A percentile compares a stretch with the other conserved stretches of the same genome.
Evolutionary conservation across 2,329 filamentous ascomycete species (phyloP).

Genomic region (Aspergillus costaricaensis): DNA sequence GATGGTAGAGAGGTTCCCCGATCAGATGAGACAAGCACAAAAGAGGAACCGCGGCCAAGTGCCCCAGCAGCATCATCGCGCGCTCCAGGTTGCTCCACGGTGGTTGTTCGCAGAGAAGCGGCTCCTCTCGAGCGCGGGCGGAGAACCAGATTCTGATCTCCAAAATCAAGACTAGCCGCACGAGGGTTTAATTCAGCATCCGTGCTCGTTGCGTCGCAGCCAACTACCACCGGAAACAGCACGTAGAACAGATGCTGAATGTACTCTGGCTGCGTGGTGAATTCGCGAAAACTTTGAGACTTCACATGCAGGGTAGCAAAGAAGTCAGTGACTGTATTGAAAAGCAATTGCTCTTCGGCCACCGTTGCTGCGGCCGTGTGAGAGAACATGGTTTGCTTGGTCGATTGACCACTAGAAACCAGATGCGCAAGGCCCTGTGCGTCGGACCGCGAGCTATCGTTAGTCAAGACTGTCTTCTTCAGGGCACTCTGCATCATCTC

Average conservation of each 20-base stretch:
- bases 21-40: conserved; percentile 79
- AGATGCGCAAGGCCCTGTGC: conserved; percentile 2
- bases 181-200: conserved; percentile 85
- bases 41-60: conserved; percentile 81
- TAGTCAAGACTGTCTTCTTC: conserved; percentile 63
- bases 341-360: conserved; percentile 62
- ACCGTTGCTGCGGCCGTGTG: conserved; percentile 32
- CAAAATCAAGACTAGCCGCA: conserved; percentile 78
- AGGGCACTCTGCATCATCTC: conserved; percentile 86
- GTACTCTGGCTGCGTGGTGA: conserved; percentile 77
- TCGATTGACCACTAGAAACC: conserved; percentile 12
- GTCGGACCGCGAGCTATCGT: conserved; percentile 61
- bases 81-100: conserved; percentile 54
- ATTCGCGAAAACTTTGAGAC: conserved; percentile 78
- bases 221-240: conserved; percentile 85
- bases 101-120: conserved; percentile 74
- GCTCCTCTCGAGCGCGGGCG: conserved; percentile 67
- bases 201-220: conserved; percentile 77
- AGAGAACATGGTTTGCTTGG: conserved; percentile 19
- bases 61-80: conserved; percentile 57
- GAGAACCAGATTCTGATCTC: conserved; percentile 81
- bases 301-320: conserved; percentile 75
- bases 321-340: conserved; percentile 78
- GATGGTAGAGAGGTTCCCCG: conserved; percentile 60
- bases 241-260: conserved; percentile 75